A percentile compares a stretch with the other conserved stretches of the same genome.
Evolutionary conservation across 805 yeast species (phyloP).

Genomic region (Pichia manshurica): DNA sequence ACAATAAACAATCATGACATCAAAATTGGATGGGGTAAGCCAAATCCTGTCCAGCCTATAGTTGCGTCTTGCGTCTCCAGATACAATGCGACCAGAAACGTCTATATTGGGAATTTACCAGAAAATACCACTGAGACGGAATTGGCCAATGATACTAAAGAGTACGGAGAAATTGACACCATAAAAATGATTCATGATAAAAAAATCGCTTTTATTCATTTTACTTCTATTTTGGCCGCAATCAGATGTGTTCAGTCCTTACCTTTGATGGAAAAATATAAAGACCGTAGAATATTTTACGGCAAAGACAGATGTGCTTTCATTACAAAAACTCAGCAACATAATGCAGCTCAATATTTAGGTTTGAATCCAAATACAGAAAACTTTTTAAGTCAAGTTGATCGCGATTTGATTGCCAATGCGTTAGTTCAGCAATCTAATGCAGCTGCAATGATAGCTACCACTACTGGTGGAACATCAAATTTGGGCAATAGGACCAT

Average conservation of each 20-base stretch:
- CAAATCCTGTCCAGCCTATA: constrained; percentile 65
- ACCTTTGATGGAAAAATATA: constrained; percentile 63
- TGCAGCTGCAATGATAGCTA: constrained; percentile 96
- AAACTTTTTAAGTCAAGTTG: constrained; percentile 56
- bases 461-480: constrained; percentile 88
- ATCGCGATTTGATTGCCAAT: constrained; percentile 56
- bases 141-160: constrained; percentile 56
- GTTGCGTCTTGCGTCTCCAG: constrained; percentile 72
- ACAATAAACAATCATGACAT: constrained; percentile 76
- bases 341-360: constrained; percentile 90
- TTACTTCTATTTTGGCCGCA: constrained; percentile 80
- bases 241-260: constrained; percentile 75
- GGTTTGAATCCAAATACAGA: constrained; percentile 90
- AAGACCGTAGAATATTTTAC: constrained; percentile 73
- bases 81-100: constrained; percentile 91
- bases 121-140: constrained; percentile 62
- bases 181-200: constrained; percentile 74
- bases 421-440: constrained; percentile 89
- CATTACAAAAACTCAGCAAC: constrained; percentile 92
- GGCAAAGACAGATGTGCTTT: constrained; percentile 96
- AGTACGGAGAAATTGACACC: constrained; percentile 80
- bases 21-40: constrained; percentile 90
- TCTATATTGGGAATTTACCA: constrained; percentile 71
- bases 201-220: constrained; percentile 87
- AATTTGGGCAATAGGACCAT: constrained; percentile 93